Conservation (phyloP, 2,329 filamentous ascomycete genomes). For the Colletotrichum graminicola region DNA sequence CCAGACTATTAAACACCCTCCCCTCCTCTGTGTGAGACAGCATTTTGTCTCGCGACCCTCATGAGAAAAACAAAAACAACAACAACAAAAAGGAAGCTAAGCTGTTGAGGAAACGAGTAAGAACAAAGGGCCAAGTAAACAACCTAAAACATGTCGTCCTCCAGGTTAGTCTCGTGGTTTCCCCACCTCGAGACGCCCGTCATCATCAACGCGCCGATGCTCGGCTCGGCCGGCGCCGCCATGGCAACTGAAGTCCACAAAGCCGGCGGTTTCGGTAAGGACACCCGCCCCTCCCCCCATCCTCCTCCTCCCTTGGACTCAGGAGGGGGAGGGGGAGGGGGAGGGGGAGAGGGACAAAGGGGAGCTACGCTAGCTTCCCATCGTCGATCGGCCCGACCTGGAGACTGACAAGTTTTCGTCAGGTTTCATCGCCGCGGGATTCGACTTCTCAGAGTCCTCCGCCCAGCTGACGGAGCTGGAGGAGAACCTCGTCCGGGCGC, state of each 20-base stretch:
- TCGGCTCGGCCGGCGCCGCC: slow-evolving; percentile 49
- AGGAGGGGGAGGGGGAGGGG: too few species aligned
- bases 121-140: background rate
- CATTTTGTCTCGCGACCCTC: slow-evolving; percentile 16
- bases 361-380: slow-evolving; percentile 1
- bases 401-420: background rate
- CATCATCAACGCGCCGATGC: slow-evolving; percentile 54
- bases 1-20: background rate
- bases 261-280: slow-evolving; percentile 54
- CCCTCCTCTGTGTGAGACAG: background rate
- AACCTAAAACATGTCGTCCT: slow-evolving; percentile 29
- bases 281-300: background rate
- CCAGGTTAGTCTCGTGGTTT: slow-evolving; percentile 34
- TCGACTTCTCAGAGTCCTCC: slow-evolving; percentile 49
- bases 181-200: slow-evolving; percentile 37
- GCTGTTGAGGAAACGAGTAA: background rate
- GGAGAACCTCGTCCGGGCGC: slow-evolving; percentile 49
- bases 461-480: slow-evolving; percentile 51
- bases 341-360: too few species aligned
- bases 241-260: slow-evolving; percentile 55
- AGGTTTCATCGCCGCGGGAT: slow-evolving; percentile 53
- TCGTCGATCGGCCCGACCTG: background rate
- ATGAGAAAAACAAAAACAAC: background rate
- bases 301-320: slow-evolving; percentile 1
- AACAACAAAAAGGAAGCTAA: background rate